A percentile compares a stretch with the other conserved stretches of the same genome.
These are phyloP conservation scores for Croton laevigatus DNA, from an alignment of 441 rosid genomes.

Conservation along the genomic window DNA sequence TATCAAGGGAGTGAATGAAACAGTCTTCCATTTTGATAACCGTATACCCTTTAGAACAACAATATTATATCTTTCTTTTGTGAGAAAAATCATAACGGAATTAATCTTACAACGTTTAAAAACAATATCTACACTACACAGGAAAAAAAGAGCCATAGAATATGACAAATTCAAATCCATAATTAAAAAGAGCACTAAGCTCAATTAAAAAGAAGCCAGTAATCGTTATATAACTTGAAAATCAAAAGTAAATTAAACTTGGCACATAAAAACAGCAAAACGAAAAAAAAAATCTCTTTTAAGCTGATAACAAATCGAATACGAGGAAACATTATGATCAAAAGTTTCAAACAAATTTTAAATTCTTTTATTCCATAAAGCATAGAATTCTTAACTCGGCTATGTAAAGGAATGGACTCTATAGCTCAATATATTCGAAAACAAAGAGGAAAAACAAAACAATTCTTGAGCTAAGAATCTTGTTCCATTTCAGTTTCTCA, in stretches of 20 bases:
- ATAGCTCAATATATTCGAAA: not conserved
- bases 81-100: not conserved
- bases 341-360: not conserved
- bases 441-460: not conserved
- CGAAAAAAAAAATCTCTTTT: not conserved
- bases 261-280: not conserved
- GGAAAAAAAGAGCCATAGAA: not conserved
- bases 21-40: not conserved
- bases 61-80: not conserved
- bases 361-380: not conserved
- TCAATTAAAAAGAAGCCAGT: not conserved
- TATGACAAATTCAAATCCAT: not conserved
- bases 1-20: not conserved
- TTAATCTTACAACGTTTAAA: not conserved
- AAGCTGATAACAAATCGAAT: not conserved
- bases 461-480: not conserved
- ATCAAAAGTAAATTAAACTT: not conserved
- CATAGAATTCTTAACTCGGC: not conserved
- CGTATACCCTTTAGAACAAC: not conserved
- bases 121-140: not conserved
- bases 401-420: not conserved
- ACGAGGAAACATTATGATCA: not conserved
- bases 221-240: not conserved
- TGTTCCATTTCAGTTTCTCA: constrained; percentile 1
- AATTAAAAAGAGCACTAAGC: not conserved